Evolutionary conservation across 2,329 filamentous ascomycete genomes (phyloP), one percentile per base, ranked within the genome.

Genomic region (Salinomyces thailandicus): DNA sequence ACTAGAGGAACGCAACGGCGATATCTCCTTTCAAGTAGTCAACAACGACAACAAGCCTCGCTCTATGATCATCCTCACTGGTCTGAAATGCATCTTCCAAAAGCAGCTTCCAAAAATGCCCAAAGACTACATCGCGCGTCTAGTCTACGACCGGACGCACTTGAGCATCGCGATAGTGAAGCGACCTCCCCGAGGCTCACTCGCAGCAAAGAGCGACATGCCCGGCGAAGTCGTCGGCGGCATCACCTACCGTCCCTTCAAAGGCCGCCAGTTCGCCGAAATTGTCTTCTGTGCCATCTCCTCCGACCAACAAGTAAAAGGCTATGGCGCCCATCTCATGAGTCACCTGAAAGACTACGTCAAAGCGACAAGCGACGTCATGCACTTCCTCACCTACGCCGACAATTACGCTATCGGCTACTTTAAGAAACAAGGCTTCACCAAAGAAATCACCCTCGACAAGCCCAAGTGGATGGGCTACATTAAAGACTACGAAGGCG

Each of bases 71-170:
- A 93, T 98, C 50, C 71, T 98, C 41, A 95, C 89, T 0, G 91
- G 91, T 11, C 69, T 98, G 37, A 98, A 96, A 59, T 94, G 87
- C 57, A 93, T 98, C 47, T 96, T 98, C 54, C 91, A 98, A 59
- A 96, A 96, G 52, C 91, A 98, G 57, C 71, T 98, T 5, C 91
- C 91, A 0, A 96, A 96, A 62, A 98, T 98, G 91, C 91, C 91
- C 11, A 95, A 96, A 62, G 91, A 96, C 57, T 98, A 98, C 60
- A 96, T 98, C 51, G 91, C 91, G 3, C 83, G 91, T 26, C 76
- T 98, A 5, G 91, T 98, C 40, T 98, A 98, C 64, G 91, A 98
- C 62, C 80, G 91, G 35, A 94, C 89, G 5, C 91, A 98, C 66
- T 61, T 96, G 43, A 94, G 85, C 26, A 94, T 98, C 51, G 91